Conservation (phyloP, 768 basidiomycete genomes). For the Lactarius sanguifluus region DNA sequence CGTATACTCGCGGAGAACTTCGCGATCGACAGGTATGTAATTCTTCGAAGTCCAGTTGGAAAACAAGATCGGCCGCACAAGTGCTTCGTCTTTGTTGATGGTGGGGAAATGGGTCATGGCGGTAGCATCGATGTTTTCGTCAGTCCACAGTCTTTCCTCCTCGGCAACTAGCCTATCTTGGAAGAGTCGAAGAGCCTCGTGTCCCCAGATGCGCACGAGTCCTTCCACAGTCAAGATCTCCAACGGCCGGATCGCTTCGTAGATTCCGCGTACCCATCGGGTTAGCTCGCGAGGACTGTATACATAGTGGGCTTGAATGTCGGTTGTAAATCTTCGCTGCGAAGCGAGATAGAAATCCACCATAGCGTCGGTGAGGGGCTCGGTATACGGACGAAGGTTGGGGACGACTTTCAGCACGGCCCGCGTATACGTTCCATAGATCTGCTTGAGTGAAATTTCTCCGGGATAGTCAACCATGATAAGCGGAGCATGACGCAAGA, state of each 20-base stretch:
- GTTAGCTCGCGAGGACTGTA: conserved; percentile 99
- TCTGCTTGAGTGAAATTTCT: conserved; percentile 93
- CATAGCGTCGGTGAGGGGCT: conserved; percentile 97
- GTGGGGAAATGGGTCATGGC: conserved; percentile 94
- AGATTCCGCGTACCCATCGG: conserved; percentile 95
- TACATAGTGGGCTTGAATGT: conserved; percentile 97
- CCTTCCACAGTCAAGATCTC: conserved; percentile 95
- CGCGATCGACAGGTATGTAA: conserved; percentile 94
- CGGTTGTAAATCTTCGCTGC: conserved; percentile 92
- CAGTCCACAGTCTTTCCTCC: conserved; percentile 93
- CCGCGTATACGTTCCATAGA: conserved; percentile 97
- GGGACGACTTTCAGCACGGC: conserved; percentile 95
- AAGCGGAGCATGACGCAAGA: conserved; percentile 95
- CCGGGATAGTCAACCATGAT: conserved; percentile 99
- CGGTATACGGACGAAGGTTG: conserved; percentile 86
- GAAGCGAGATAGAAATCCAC: conserved; percentile 93
- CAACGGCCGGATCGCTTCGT: conserved; percentile 92
- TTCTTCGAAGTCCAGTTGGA: conserved; percentile 99
- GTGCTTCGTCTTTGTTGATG: conserved; percentile 82
- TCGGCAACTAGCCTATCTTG: conserved; percentile 95
- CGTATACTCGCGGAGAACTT: conserved; percentile 90
- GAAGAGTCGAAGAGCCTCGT: conserved; percentile 95
- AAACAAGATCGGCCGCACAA: conserved; percentile 88
- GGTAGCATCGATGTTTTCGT: conserved; percentile 80
- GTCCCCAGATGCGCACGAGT: conserved; percentile 95